Evolutionary conservation across 352 stramenopile species (phyloP).

Genomic region (Globisporangium barbulae): DNA sequence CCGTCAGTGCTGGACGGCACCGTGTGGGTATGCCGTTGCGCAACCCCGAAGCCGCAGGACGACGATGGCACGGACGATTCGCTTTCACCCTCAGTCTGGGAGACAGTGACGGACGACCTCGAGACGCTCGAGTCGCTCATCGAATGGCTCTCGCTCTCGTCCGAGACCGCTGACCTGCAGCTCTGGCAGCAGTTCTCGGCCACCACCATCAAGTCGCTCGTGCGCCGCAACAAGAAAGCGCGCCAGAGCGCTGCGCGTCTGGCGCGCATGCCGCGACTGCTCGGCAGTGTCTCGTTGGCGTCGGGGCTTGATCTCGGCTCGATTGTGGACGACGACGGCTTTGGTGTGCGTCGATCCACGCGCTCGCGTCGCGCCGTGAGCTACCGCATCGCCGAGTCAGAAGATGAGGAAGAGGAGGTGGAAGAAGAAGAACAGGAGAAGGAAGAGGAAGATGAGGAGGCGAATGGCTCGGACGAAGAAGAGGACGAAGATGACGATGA

Average conservation of each 20-base stretch:
- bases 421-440: slow-evolving; percentile 23
- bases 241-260: slow-evolving; percentile 38
- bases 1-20: slow-evolving; percentile 45
- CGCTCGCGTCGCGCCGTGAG: slow-evolving; percentile 45
- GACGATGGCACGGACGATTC: slow-evolving; percentile 15
- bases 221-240: slow-evolving; percentile 43
- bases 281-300: slow-evolving; percentile 19
- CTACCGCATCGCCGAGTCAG: slow-evolving; percentile 40
- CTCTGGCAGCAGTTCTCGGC: slow-evolving; percentile 44
- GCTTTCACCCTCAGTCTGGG: slow-evolving; percentile 25
- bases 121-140: slow-evolving; percentile 48
- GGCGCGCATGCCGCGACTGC: slow-evolving; percentile 35
- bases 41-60: slow-evolving; percentile 15
- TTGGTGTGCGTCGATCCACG: slow-evolving; percentile 33
- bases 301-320: slow-evolving; percentile 25
- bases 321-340: slow-evolving; percentile 25
- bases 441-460: slow-evolving; percentile 10
- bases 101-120: slow-evolving; percentile 59
- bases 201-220: slow-evolving; percentile 48
- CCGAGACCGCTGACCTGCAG: slow-evolving; percentile 44
- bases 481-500: slow-evolving; percentile 15
- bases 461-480: slow-evolving; percentile 12
- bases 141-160: slow-evolving; percentile 43
- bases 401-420: slow-evolving; percentile 30
- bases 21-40: slow-evolving; percentile 60